Conservation (phyloP, 306 rosid genomes). For the Begonia masoniana region DNA sequence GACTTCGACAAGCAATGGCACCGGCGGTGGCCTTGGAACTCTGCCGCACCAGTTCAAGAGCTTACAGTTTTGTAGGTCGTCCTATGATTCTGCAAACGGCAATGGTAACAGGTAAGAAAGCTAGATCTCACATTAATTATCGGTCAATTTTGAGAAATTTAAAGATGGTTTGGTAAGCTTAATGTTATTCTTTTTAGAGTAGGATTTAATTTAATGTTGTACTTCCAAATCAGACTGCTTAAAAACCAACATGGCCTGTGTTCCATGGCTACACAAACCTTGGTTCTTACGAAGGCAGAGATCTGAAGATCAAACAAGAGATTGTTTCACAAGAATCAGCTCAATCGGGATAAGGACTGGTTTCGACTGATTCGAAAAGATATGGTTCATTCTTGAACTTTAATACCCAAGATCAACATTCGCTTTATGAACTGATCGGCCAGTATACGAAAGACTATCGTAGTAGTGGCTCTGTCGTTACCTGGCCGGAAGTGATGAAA, state of each 20-base stretch:
- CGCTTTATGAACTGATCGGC: constrained; percentile 27
- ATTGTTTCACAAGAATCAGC: constrained; percentile 1
- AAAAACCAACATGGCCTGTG: too few species aligned
- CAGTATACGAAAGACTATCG: constrained; percentile 33
- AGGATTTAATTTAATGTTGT: too few species aligned
- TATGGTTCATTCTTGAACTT: constrained; percentile 27
- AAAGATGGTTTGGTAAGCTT: too few species aligned
- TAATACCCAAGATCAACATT: constrained; percentile 23
- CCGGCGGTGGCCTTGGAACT: constrained; percentile 12
- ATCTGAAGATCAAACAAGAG: too few species aligned
- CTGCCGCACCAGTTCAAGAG: constrained; percentile 23
- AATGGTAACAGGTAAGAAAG: constrained; percentile 25
- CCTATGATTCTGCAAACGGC: constrained; percentile 17
- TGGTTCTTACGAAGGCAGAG: too few species aligned
- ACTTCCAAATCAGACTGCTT: too few species aligned
- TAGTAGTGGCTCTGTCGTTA: constrained; percentile 13
- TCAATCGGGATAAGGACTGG: constrained; percentile 30
- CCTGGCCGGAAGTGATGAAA: constrained; percentile 33
- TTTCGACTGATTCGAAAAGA: constrained; percentile 31
- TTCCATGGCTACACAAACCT: too few species aligned
- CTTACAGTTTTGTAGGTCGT: constrained; percentile 18
- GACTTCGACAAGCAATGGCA: constrained; percentile 16
- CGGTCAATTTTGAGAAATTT: too few species aligned
- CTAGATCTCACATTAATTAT: too few species aligned
- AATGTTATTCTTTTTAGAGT: too few species aligned